phyloP scores from a whole-genome alignment of 768 basidiomycete genomes.

The Rhizopogon roseolus region DNA sequence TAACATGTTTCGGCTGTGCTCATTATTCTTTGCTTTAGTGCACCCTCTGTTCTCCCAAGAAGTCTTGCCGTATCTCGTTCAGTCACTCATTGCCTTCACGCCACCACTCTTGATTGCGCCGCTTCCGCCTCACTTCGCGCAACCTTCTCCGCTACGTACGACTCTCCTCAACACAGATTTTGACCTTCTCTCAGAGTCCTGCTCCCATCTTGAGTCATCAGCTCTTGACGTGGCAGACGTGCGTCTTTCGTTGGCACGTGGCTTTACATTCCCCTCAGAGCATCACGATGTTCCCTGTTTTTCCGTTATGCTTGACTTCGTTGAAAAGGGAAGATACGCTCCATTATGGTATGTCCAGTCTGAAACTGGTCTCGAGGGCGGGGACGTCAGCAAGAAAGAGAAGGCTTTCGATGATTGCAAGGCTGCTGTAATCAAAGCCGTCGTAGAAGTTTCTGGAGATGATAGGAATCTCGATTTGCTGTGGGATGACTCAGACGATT shows the following conservation, averaged over 20 bases:
- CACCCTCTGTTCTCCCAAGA: constrained; percentile 57
- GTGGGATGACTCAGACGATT: constrained; percentile 62
- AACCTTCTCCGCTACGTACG: constrained; percentile 36
- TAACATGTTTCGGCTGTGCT: background rate
- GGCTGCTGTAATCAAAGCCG: constrained; percentile 77
- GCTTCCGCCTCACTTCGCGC: constrained; percentile 33
- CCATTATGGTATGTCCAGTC: constrained; percentile 51
- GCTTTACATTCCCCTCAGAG: constrained; percentile 53
- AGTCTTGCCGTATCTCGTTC: constrained; percentile 57
- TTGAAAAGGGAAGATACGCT: constrained; percentile 68
- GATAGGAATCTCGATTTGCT: constrained; percentile 72
- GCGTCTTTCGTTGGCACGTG: constrained; percentile 65
- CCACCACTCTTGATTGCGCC: constrained; percentile 42
- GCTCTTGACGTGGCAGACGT: constrained; percentile 76
- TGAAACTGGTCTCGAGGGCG: constrained; percentile 26
- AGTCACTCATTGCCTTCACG: constrained; percentile 55
- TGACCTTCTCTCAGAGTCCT: constrained; percentile 68
- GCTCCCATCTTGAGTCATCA: constrained; percentile 72
- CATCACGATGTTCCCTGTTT: constrained; percentile 56
- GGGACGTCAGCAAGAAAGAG: constrained; percentile 56
- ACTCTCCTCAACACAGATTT: constrained; percentile 60
- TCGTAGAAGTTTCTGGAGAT: constrained; percentile 83
- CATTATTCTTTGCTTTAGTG: constrained; percentile 26
- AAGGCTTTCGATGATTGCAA: constrained; percentile 80
- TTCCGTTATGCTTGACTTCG: constrained; percentile 61